Evolutionary conservation across 305 asterid genomes (phyloP).

Genomic region (Fraxinus angustifolia): DNA sequence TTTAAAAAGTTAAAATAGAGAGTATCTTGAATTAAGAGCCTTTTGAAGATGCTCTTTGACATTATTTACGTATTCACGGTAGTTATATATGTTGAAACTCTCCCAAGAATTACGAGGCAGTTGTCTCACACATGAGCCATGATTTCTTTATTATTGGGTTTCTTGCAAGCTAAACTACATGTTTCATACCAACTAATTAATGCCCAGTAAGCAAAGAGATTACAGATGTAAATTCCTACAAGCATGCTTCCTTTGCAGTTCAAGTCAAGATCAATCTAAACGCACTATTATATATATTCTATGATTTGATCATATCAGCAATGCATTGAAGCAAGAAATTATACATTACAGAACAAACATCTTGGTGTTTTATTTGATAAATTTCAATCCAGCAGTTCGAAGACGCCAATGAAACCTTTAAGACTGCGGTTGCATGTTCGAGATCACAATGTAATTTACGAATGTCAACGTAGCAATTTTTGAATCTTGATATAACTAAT

Average conservation of each 20-base stretch:
- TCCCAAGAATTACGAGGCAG: not conserved
- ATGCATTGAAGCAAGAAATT: not conserved
- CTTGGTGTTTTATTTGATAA: not conserved
- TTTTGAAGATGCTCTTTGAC: not conserved
- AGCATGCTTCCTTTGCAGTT: conserved; percentile 25
- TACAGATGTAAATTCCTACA: not conserved
- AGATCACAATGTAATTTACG: conserved; percentile 34
- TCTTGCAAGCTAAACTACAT: conserved; percentile 4
- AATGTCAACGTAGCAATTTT: not conserved
- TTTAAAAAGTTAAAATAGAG: not conserved
- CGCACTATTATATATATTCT: not conserved
- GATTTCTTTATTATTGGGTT: not conserved
- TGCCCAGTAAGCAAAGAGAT: not conserved
- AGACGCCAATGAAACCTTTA: conserved; percentile 20
- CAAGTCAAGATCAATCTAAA: conserved; percentile 20
- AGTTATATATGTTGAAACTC: not conserved
- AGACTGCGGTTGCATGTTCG: conserved; percentile 30
- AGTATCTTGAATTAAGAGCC: not conserved
- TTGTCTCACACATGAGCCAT: not conserved
- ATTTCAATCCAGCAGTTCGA: not conserved
- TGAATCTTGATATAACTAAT: not conserved
- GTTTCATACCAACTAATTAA: not conserved
- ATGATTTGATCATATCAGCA: conserved; percentile 1
- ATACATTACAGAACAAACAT: not conserved
- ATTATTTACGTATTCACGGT: not conserved